Evolutionary conservation across 495 filamentous ascomycete genomes (phyloP).

Genomic region (Alectoria sarmentosa): DNA sequence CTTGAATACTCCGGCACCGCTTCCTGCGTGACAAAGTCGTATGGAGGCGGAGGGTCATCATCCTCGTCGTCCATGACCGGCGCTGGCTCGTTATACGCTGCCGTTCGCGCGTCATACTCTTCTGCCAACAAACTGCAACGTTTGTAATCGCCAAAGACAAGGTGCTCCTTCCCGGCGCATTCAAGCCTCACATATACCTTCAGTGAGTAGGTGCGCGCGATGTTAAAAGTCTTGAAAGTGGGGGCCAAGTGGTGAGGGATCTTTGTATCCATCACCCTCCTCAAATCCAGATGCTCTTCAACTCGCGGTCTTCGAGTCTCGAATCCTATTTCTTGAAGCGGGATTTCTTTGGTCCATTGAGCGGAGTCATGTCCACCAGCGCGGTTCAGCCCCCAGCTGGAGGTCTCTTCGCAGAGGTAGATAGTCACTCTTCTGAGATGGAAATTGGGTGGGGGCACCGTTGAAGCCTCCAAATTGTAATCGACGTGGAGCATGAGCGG

Average conservation of each 20-base stretch:
- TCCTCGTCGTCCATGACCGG: neutral
- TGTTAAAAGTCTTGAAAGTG: constrained; percentile 5
- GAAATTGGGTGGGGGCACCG: neutral
- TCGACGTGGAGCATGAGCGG: constrained; percentile 2
- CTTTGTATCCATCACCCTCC: neutral
- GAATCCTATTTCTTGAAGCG: neutral
- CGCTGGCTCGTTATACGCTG: neutral
- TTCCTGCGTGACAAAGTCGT: neutral
- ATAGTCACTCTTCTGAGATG: constrained; percentile 1
- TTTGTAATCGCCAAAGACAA: neutral
- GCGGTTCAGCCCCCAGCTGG: neutral
- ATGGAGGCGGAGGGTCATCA: constrained; percentile 1
- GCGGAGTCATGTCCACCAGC: neutral
- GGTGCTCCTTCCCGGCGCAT: neutral
- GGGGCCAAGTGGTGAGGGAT: neutral
- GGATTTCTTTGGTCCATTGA: neutral
- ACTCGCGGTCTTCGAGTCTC: neutral
- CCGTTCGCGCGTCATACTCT: neutral
- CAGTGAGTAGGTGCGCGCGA: constrained; percentile 1
- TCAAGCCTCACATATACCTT: neutral
- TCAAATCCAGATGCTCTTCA: neutral
- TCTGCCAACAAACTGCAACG: constrained; percentile 1
- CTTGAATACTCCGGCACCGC: neutral
- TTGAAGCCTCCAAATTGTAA: neutral
- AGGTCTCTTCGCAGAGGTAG: neutral